Evolutionary conservation across 148 eudicot genomes (phyloP), one percentile per base, ranked within the genome.

Genomic region (Cornus kousa): DNA sequence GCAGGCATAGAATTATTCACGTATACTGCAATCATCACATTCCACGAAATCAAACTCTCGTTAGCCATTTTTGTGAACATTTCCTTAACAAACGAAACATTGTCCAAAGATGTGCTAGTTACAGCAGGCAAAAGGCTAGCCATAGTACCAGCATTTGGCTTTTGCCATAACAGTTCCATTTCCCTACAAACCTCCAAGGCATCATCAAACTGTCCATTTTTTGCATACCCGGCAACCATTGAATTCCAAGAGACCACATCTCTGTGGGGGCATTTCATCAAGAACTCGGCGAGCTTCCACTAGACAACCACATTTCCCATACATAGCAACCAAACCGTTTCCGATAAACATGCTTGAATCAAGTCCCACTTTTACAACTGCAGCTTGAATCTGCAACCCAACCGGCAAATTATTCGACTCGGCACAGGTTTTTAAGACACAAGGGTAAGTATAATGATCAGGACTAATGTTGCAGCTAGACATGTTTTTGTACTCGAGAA

Each of bases 171-270:
- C 4, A 13, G 71, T 76, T 83, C 83, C 95, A 94, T 91, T 71
- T 86, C 92, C 69, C 81, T 79, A 77, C 97, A 94, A 10, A 94
- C 89, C 3, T 68, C 89, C 60, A 94, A 60, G 0, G 93, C 98
- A 78, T 94, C 93, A 79, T 90, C 90, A 77, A 90, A 94, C 39
- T 32, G 72, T 37, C 92, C 89, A 53, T 85, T 89, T 24, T 85
- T 86, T 3, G 92, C 89, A 73, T 89, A 90, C 76, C 91, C 97
- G 1, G 89, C 90, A 74, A 94, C 92, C 89, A 93, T 84, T 3
- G 96, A 86, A 74, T 91, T 93, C 94, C 94, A 93, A 0, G 94
- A 91, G 76, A 91, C 94, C 39, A 86, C 92, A 82, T 93, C 98
- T 80, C 71, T 85, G 12, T 70, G 40, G 4, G 4, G 76, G 76